phyloP scores from a whole-genome alignment of 2,329 filamentous ascomycete genomes.

The Botrytis fabae region DNA sequence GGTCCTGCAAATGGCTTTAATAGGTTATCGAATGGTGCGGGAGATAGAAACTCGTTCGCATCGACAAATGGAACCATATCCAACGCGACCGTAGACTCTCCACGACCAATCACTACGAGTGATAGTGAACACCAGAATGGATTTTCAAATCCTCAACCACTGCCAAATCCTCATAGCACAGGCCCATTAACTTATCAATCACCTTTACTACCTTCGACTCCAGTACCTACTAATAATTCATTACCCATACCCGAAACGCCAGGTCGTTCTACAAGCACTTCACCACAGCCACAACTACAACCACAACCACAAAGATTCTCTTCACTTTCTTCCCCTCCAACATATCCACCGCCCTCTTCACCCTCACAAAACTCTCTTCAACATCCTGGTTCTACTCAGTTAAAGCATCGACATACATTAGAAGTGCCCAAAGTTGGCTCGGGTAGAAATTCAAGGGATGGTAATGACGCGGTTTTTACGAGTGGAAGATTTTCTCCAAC shows the following conservation, averaged over 20 bases:
- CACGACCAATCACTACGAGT: constrained; percentile 32
- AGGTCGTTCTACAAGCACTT: constrained; percentile 35
- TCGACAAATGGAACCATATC: constrained; percentile 37
- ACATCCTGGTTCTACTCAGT: constrained; percentile 55
- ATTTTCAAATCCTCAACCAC: constrained; percentile 32
- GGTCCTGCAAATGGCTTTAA: constrained; percentile 34
- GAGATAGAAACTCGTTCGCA: constrained; percentile 36
- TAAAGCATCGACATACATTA: constrained; percentile 83
- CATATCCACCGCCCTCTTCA: constrained; percentile 55
- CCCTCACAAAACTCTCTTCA: constrained; percentile 38
- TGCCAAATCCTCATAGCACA: constrained; percentile 38
- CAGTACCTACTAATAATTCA: constrained; percentile 34
- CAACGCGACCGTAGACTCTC: constrained; percentile 25
- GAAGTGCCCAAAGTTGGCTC: constrained; percentile 74
- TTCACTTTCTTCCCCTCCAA: constrained; percentile 59
- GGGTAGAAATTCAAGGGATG: constrained; percentile 71
- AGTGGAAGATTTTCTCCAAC: constrained; percentile 80
- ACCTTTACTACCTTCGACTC: constrained; percentile 37
- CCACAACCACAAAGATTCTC: background rate
- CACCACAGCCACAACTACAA: constrained; percentile 45
- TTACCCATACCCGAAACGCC: constrained; percentile 30
- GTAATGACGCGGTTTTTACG: constrained; percentile 64
- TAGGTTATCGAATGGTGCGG: constrained; percentile 30
- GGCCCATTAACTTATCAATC: constrained; percentile 39
- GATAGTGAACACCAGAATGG: constrained; percentile 32